Evolutionary conservation across 257 asterid genomes (phyloP).

Genomic region (Nicotiana obtusifolia): DNA sequence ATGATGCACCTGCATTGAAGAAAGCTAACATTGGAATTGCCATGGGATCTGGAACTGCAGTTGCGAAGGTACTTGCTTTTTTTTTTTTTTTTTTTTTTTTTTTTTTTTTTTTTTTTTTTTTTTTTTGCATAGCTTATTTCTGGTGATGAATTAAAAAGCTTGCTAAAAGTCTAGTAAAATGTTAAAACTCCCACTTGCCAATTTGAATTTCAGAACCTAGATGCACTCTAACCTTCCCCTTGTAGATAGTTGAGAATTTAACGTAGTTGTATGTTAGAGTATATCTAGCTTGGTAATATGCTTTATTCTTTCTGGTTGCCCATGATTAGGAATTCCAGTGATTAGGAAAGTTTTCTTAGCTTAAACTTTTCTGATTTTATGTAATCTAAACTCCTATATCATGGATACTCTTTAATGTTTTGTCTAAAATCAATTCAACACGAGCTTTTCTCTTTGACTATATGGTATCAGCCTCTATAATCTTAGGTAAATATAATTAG

Average conservation of each 20-base stretch:
- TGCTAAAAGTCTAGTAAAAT: neutral
- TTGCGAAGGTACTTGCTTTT: constrained; percentile 67
- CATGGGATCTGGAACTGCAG: constrained; percentile 99
- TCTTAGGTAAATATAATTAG: neutral
- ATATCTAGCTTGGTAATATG: neutral
- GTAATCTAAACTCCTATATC: neutral
- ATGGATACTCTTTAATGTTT: neutral
- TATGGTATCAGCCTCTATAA: neutral
- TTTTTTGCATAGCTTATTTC: neutral
- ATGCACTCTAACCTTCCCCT: neutral
- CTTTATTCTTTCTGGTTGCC: neutral
- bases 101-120: neutral
- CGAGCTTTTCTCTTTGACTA: neutral
- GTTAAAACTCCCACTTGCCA: neutral
- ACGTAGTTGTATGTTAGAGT: neutral
- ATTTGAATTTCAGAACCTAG: neutral
- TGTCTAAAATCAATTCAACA: neutral
- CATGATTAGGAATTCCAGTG: neutral
- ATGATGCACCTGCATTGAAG: constrained; percentile 98
- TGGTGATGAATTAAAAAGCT: neutral
- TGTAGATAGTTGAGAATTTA: neutral
- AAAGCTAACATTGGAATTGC: constrained; percentile 98
- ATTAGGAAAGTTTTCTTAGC: neutral
- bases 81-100: neutral
- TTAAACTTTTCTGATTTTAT: neutral